These are phyloP conservation scores for Fraxinus platypoda DNA, from an alignment of 305 asterid species.

Conservation along the genomic window DNA sequence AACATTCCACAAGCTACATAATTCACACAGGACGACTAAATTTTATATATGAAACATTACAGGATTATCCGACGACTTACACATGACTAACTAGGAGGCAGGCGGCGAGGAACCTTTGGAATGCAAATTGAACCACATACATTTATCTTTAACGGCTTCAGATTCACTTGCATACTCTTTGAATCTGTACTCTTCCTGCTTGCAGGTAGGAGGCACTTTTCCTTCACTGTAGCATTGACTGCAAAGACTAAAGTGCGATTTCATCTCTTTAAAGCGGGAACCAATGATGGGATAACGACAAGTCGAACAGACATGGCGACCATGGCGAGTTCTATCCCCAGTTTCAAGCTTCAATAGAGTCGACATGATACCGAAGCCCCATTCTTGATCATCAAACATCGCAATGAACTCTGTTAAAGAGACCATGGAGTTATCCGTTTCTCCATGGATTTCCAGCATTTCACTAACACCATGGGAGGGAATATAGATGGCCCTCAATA, in stretches of 20 bases:
- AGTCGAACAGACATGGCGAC: slow-evolving; percentile 71
- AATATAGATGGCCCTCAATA: slow-evolving; percentile 74
- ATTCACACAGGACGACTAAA: slow-evolving; percentile 46
- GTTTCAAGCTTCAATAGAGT: slow-evolving; percentile 72
- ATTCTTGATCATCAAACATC: slow-evolving; percentile 89
- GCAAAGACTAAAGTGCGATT: slow-evolving; percentile 71
- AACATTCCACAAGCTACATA: slow-evolving; percentile 35
- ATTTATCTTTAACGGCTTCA: slow-evolving; percentile 87
- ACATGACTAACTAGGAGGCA: slow-evolving; percentile 27
- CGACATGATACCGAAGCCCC: slow-evolving; percentile 83
- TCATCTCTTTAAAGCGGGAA: slow-evolving; percentile 84
- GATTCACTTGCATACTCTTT: slow-evolving; percentile 80
- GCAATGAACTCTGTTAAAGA: slow-evolving; percentile 58
- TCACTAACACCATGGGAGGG: slow-evolving; percentile 84
- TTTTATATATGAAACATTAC: slow-evolving; percentile 7
- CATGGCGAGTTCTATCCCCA: slow-evolving; percentile 90
- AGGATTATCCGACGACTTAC: slow-evolving; percentile 14
- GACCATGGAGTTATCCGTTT: slow-evolving; percentile 50
- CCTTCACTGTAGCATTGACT: slow-evolving; percentile 88
- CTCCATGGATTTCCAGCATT: slow-evolving; percentile 80
- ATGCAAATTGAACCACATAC: slow-evolving; percentile 74
- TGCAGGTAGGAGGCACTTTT: slow-evolving; percentile 72
- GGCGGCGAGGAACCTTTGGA: slow-evolving; percentile 59
- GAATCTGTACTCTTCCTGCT: slow-evolving; percentile 79
- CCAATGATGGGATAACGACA: slow-evolving; percentile 89